phyloP scores from a whole-genome alignment of 2,329 filamentous ascomycete genomes.

The Aspergillus novofumigatus region DNA sequence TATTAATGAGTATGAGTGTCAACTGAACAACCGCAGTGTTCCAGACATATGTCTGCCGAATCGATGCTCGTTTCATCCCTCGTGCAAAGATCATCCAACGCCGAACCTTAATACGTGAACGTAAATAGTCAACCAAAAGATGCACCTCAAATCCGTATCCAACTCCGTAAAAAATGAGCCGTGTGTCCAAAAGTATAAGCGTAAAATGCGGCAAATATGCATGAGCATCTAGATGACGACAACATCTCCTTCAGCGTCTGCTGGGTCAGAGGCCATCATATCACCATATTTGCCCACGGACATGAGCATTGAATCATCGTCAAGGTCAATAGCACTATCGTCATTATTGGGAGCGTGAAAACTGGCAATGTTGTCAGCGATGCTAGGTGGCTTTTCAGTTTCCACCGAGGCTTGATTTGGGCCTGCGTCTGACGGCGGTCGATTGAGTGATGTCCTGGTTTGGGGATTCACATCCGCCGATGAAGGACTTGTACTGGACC shows the following conservation, averaged over 20 bases:
- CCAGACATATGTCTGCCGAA: conserved; percentile 15
- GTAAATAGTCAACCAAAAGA: conserved; percentile 22
- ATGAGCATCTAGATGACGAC: conserved; percentile 37
- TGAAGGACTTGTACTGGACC: conserved; percentile 16
- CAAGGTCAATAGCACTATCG: conserved; percentile 71
- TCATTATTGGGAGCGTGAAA: conserved; percentile 49
- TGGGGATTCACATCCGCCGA: conserved; percentile 14
- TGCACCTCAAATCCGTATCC: conserved; percentile 21
- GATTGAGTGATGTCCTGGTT: conserved; percentile 12
- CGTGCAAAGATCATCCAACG: conserved; percentile 27
- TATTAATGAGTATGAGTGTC: conserved; percentile 18
- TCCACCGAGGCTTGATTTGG: conserved; percentile 17
- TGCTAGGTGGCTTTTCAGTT: conserved; percentile 44
- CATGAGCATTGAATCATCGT: conserved; percentile 41
- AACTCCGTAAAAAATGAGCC: conserved; percentile 29
- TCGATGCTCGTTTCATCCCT: conserved; percentile 28
- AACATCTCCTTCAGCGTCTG: conserved; percentile 43
- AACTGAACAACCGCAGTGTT: conserved; percentile 10
- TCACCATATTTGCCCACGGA: conserved; percentile 43
- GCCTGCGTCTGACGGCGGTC: conserved; percentile 14
- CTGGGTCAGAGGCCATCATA: conserved; percentile 44
- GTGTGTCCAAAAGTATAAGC: conserved; percentile 14
- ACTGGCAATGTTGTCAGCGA: conserved; percentile 38
- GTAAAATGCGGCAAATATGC: conserved; percentile 10
- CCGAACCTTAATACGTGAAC: conserved; percentile 17